Conservation (phyloP, 106 monocot species). For the Dendrobium officinale region DNA sequence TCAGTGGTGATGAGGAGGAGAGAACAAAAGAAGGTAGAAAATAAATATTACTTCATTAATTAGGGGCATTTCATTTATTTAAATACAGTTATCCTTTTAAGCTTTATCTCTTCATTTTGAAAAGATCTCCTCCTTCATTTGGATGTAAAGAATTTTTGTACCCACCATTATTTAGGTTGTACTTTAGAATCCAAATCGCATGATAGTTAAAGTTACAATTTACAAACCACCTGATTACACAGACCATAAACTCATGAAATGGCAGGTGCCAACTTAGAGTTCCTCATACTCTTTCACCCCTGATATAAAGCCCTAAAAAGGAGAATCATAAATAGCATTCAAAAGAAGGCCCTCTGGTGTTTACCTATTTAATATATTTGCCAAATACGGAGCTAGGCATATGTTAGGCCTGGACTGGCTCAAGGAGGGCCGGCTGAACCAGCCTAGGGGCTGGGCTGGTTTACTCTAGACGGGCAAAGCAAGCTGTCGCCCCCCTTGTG, state of each 20-base stretch:
- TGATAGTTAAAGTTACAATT: not conserved
- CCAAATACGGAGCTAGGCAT: too few species aligned
- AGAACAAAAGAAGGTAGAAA: too few species aligned
- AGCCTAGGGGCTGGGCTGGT: too few species aligned
- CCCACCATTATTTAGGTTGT: not conserved
- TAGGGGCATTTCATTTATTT: not conserved
- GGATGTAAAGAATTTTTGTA: not conserved
- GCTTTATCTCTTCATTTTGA: not conserved
- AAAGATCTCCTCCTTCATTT: not conserved
- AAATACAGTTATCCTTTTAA: not conserved
- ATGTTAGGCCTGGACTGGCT: too few species aligned
- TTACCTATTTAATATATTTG: not conserved
- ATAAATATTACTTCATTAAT: not conserved
- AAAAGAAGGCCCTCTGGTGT: not conserved
- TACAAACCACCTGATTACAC: not conserved
- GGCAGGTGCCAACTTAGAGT: not conserved
- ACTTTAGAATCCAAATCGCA: not conserved
- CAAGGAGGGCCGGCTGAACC: too few species aligned
- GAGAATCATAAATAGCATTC: not conserved
- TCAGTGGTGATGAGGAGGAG: not conserved
- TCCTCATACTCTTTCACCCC: not conserved
- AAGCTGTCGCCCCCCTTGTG: too few species aligned
- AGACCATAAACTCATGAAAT: not conserved
- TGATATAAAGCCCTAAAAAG: not conserved
- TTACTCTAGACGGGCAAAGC: too few species aligned